These are phyloP conservation scores for Micractinium sp. DNA, from an alignment of 139 green algal genomes.

Conservation along the genomic window DNA sequence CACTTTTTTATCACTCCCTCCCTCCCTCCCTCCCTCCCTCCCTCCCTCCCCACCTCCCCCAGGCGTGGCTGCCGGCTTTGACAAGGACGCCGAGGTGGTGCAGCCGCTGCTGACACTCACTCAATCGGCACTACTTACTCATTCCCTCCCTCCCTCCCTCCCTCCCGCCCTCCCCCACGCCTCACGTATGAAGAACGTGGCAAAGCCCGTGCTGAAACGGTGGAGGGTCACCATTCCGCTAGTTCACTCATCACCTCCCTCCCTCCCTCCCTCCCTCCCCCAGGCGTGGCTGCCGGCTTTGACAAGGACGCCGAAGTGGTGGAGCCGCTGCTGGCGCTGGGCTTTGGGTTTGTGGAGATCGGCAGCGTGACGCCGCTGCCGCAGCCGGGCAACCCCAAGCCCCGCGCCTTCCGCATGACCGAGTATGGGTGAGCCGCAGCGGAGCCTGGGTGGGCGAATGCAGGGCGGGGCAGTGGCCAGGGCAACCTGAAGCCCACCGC, in stretches of 20 bases:
- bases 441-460: neutral
- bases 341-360: constrained; percentile 96
- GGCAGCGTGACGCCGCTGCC: constrained; percentile 92
- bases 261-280: neutral
- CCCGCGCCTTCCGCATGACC: constrained; percentile 88
- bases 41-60: neutral
- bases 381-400: constrained; percentile 94
- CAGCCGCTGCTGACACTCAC: neutral
- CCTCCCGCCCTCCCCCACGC: constrained; percentile 31
- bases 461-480: too few species aligned
- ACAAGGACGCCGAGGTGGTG: constrained; percentile 84
- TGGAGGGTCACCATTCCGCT: neutral
- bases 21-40: neutral
- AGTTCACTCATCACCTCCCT: neutral
- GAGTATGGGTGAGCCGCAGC: constrained; percentile 68
- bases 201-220: neutral
- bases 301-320: constrained; percentile 95
- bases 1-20: neutral
- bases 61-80: constrained; percentile 95
- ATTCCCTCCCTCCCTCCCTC: neutral
- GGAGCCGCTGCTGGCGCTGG: constrained; percentile 81
- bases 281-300: constrained; percentile 96
- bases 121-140: neutral
- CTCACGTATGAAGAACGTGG: too few species aligned
- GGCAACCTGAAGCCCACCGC: too few species aligned